phyloP scores from a whole-genome alignment of 306 rosid genomes.

The Comarum palustre region DNA sequence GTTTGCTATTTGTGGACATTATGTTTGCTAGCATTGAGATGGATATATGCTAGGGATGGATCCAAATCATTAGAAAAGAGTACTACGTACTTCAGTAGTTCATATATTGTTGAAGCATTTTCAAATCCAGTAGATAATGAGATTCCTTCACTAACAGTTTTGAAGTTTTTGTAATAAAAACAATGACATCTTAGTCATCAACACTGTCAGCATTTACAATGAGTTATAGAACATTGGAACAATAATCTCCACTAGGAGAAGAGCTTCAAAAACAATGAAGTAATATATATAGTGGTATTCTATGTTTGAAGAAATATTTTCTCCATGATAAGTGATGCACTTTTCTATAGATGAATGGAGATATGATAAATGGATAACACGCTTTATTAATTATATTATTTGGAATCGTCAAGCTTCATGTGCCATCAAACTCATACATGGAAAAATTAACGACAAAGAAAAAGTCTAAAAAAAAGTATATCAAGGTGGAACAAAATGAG shows the following conservation, averaged over 20 bases:
- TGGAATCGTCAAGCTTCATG: background rate
- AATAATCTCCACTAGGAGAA: background rate
- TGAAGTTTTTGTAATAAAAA: background rate
- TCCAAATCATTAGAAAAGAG: background rate
- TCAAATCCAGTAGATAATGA: background rate
- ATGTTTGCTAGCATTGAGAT: background rate
- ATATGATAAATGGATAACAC: background rate
- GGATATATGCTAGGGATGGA: background rate
- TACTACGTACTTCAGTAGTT: background rate
- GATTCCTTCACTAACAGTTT: background rate
- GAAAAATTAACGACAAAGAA: background rate
- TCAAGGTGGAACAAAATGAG: background rate
- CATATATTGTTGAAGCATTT: background rate
- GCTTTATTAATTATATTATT: background rate
- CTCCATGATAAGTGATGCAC: background rate
- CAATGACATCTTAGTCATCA: background rate
- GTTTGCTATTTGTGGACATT: background rate
- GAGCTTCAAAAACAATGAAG: background rate
- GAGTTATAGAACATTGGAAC: background rate
- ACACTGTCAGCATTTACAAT: background rate
- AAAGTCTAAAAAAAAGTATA: background rate
- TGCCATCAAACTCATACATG: background rate
- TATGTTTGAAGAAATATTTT: background rate
- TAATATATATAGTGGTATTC: background rate
- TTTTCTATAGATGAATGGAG: background rate